Base-by-base conservation (phyloP, 345 rosid species). In the Sonneratia alba region DNA sequence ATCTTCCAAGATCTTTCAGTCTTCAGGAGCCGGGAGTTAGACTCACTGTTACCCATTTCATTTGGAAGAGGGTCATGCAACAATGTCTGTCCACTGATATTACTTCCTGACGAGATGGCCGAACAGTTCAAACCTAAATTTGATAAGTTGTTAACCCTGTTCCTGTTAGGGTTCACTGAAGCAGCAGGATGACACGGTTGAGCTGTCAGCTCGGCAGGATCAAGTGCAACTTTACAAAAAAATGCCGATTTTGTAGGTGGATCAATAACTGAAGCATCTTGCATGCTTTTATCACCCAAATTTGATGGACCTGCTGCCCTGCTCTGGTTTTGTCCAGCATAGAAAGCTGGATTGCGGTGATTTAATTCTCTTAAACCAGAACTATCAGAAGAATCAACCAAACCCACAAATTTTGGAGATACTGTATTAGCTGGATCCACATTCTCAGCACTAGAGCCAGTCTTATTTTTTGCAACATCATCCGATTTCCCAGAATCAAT, bases 361-460 rank as follows among this genome's bases (percentile, higher is more conserved):
- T 75, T 79, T 68, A 55, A 72, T 70, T 78, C 75, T 56, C 76
- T 74, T 36, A 74, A 24, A 69, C 70, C 74, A 53, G 86, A 75
- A 37, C 75, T 79, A 81, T 79, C 79, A 14, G 86, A 86, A 65
- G 91, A 82, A 70, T 85, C 86, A 65, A 81, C 91, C 90, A 89
- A 83, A 77, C 77, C 77, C 43, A 86, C 82, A 83, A 92, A 92
- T 73, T 88, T 87, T 51, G 96, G 97, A 75, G 95, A 89, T 51
- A 74, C 40, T 24, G 83, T 81, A 72, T 83, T 82, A 66, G 82
- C 75, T 42, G 80, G 76, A 70, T 74, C 88, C 73, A 74, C 77
- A 61, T 81, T 73, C 38, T 83, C 70, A 64, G 72, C 78, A 73
- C 61, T 71, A 69, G 81, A 74, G 45, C 73, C 61, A 47, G 81